Evolutionary conservation across 495 filamentous ascomycete species (phyloP).

Genomic region (Annulohypoxylon moriforme): DNA sequence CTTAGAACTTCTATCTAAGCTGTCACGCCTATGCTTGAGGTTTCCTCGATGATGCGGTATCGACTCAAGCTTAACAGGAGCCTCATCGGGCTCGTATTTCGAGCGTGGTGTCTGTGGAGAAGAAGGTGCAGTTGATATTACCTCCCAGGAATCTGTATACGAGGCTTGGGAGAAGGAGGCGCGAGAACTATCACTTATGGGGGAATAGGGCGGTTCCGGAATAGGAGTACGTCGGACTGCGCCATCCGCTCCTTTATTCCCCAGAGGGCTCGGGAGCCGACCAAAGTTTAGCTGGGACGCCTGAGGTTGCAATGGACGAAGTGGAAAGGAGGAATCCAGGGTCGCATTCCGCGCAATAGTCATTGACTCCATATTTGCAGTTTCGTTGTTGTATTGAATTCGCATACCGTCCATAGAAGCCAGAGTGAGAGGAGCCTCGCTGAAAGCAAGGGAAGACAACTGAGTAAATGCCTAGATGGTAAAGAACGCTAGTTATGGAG

Average conservation of each 20-base stretch:
- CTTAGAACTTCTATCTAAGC: slow-evolving; percentile 7
- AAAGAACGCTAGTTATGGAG: slow-evolving; percentile 15
- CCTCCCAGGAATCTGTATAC: slow-evolving; percentile 25
- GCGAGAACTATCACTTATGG: slow-evolving; percentile 32
- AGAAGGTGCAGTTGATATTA: slow-evolving; percentile 23
- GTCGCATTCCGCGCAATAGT: slow-evolving; percentile 5
- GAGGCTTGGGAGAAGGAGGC: slow-evolving; percentile 38
- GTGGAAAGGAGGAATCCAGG: slow-evolving; percentile 2
- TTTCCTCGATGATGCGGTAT: slow-evolving; percentile 1
- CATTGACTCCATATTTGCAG: slow-evolving; percentile 25
- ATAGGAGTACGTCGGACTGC: neutral
- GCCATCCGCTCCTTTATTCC: neutral
- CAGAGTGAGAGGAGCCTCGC: slow-evolving; percentile 3
- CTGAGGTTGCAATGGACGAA: slow-evolving; percentile 17
- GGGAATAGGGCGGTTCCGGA: slow-evolving; percentile 23
- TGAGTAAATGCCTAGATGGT: slow-evolving; percentile 3
- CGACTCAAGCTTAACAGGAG: slow-evolving; percentile 11
- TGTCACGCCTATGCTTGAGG: slow-evolving; percentile 22
- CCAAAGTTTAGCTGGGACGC: slow-evolving; percentile 18
- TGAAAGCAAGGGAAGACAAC: slow-evolving; percentile 26
- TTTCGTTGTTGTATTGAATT: slow-evolving; percentile 25
- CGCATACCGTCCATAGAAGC: slow-evolving; percentile 18
- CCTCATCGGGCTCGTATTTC: slow-evolving; percentile 31
- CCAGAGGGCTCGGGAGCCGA: neutral
- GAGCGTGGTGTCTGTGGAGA: slow-evolving; percentile 24